Evolutionary conservation across 805 yeast genomes (phyloP).

Genomic region (Pichia kluyveri): DNA sequence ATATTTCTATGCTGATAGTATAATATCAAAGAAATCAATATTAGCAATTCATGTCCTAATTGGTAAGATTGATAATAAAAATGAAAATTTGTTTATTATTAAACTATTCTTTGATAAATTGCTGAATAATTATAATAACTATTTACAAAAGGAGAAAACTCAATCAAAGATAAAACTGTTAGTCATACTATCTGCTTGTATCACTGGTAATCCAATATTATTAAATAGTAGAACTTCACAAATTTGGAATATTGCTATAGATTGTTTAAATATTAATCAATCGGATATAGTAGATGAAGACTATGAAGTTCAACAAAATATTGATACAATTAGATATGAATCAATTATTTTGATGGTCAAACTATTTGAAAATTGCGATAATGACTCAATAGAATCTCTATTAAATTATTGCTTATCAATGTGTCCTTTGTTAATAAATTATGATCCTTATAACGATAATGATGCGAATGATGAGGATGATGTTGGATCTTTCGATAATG

Average conservation of each 20-base stretch:
- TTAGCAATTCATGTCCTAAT: conserved; percentile 30
- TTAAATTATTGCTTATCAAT: conserved; percentile 23
- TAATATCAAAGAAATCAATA: conserved; percentile 37
- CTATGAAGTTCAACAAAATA: conserved; percentile 24
- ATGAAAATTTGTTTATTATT: conserved; percentile 3
- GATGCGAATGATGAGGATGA: conserved; percentile 19
- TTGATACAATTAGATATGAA: conserved; percentile 38
- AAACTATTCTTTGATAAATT: not conserved
- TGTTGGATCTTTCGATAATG: conserved; percentile 25
- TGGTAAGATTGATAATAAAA: conserved; percentile 13
- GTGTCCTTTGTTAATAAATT: conserved; percentile 27
- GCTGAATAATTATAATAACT: not conserved
- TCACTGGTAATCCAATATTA: conserved; percentile 21
- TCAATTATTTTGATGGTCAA: conserved; percentile 32
- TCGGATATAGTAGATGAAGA: conserved; percentile 23
- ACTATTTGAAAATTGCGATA: conserved; percentile 32
- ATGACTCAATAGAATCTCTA: conserved; percentile 22
- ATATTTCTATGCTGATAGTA: conserved; percentile 32
- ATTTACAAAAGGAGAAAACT: conserved; percentile 1
- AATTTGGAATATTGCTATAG: conserved; percentile 10
- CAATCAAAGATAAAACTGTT: not conserved
- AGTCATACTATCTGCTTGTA: conserved; percentile 10
- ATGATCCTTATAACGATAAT: conserved; percentile 38
- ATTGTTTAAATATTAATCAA: conserved; percentile 12
- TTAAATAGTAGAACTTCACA: conserved; percentile 11